Evolutionary conservation across 2,329 filamentous ascomycete genomes (phyloP).

Genomic region (Venturia carpophila): DNA sequence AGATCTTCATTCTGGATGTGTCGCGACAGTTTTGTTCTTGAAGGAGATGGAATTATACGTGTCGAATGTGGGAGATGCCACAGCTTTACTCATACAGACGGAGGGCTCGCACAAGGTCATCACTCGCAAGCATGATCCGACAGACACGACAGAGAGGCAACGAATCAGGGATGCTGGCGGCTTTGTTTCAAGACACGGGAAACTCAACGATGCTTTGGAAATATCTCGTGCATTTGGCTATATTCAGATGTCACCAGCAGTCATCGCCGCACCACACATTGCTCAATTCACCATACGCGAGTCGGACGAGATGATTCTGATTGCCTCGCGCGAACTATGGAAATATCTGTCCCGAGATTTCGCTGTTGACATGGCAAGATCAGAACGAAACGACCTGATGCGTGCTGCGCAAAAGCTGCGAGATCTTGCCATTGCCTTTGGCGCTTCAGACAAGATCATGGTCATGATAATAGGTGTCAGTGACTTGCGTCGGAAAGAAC

Average conservation of each 20-base stretch:
- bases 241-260: conserved; percentile 81
- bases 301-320: conserved; percentile 84
- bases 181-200: conserved; percentile 90
- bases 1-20: conserved; percentile 81
- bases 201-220: conserved; percentile 81
- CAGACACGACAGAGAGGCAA: conserved; percentile 72
- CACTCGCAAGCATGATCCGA: conserved; percentile 88
- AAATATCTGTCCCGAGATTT: conserved; percentile 85
- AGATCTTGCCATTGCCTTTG: conserved; percentile 92
- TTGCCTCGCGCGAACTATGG: conserved; percentile 91
- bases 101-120: conserved; percentile 77
- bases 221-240: conserved; percentile 95
- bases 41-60: conserved; percentile 86
- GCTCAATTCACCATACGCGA: conserved; percentile 71
- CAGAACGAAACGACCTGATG: conserved; percentile 86
- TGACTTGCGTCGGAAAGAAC: conserved; percentile 79
- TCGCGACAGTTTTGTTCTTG: conserved; percentile 85
- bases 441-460: conserved; percentile 92
- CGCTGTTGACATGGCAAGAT: conserved; percentile 82
- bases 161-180: conserved; percentile 91
- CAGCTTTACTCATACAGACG: conserved; percentile 89
- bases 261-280: conserved; percentile 85
- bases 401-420: conserved; percentile 87
- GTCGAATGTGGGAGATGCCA: conserved; percentile 90
- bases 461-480: conserved; percentile 96